Evolutionary conservation across 768 basidiomycete genomes (phyloP).

Genomic region (Rhizopogon vulgaris): DNA sequence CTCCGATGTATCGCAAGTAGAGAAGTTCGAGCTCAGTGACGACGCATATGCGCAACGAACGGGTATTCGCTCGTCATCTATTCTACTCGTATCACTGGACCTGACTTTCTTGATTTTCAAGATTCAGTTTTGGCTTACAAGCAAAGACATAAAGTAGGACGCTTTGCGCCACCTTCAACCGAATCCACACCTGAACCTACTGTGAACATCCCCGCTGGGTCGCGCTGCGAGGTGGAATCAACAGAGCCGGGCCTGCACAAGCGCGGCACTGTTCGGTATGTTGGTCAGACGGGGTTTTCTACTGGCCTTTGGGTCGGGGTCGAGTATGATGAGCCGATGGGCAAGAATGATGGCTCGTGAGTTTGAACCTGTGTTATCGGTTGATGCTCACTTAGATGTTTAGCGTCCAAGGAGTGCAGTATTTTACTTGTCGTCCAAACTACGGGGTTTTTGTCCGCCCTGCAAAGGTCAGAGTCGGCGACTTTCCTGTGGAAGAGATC

Average conservation of each 20-base stretch:
- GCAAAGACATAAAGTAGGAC: conserved; percentile 78
- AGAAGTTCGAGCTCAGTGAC: conserved; percentile 86
- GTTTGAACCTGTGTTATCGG: conserved; percentile 26
- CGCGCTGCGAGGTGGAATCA: conserved; percentile 81
- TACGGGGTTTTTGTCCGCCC: conserved; percentile 85
- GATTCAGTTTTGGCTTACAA: conserved; percentile 91
- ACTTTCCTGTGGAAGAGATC: conserved; percentile 82
- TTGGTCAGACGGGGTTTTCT: conserved; percentile 74
- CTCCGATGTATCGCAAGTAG: conserved; percentile 77
- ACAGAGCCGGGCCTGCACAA: conserved; percentile 63
- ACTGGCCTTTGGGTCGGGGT: conserved; percentile 81
- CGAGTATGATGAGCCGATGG: conserved; percentile 92
- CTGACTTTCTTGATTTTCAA: conserved; percentile 23
- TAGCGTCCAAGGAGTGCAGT: conserved; percentile 81
- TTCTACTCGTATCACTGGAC: not conserved
- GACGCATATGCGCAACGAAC: conserved; percentile 75
- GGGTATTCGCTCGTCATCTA: conserved; percentile 41
- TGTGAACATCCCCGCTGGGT: conserved; percentile 55
- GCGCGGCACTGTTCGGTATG: conserved; percentile 81
- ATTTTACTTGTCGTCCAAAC: conserved; percentile 73
- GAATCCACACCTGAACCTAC: conserved; percentile 21
- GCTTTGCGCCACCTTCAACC: conserved; percentile 62
- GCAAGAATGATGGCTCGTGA: conserved; percentile 93
- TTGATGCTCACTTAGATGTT: not conserved
- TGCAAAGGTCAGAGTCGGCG: conserved; percentile 75